Evolutionary conservation across 2,329 filamentous ascomycete genomes (phyloP).

Genomic region (Sarocladiaceae sp.): DNA sequence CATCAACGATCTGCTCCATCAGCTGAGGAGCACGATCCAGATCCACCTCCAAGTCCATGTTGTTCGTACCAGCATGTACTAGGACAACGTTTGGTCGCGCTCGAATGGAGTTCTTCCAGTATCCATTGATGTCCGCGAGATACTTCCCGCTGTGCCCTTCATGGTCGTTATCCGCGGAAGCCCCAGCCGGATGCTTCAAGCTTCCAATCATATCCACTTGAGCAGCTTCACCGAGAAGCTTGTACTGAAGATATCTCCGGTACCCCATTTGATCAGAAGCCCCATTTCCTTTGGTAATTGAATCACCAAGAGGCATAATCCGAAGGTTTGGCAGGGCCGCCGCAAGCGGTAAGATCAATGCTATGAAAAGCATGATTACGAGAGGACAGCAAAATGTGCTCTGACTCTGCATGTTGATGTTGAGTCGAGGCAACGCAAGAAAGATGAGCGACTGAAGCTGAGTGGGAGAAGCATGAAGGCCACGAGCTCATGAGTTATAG

Average conservation of each 20-base stretch:
- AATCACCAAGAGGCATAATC: slow-evolving; percentile 11
- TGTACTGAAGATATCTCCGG: slow-evolving; percentile 8
- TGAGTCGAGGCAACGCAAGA: too few relatives aligned
- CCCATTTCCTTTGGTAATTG: slow-evolving; percentile 11
- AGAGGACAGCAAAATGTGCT: neutral
- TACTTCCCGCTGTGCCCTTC: slow-evolving; percentile 13
- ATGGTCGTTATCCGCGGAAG: slow-evolving; percentile 14
- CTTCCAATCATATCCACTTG: slow-evolving; percentile 13
- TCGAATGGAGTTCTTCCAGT: slow-evolving; percentile 5
- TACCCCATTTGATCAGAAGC: slow-evolving; percentile 9
- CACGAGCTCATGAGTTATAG: too few relatives aligned
- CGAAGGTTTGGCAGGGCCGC: slow-evolving; percentile 10
- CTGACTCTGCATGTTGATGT: neutral
- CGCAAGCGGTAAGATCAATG: neutral
- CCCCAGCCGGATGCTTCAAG: neutral
- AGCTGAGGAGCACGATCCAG: slow-evolving; percentile 12
- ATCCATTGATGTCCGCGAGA: slow-evolving; percentile 11
- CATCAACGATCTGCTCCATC: slow-evolving; percentile 15
- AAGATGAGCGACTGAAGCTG: too few relatives aligned
- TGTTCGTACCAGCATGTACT: slow-evolving; percentile 19
- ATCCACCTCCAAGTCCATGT: slow-evolving; percentile 13
- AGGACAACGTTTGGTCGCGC: slow-evolving; percentile 17
- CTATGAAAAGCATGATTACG: neutral
- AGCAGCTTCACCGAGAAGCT: slow-evolving; percentile 1
- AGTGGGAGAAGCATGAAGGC: too few relatives aligned